A percentile compares a stretch with the other conserved stretches of the same genome.
phyloP scores from a whole-genome alignment of 2,329 filamentous ascomycete species.

The Lachnellula cervina region DNA sequence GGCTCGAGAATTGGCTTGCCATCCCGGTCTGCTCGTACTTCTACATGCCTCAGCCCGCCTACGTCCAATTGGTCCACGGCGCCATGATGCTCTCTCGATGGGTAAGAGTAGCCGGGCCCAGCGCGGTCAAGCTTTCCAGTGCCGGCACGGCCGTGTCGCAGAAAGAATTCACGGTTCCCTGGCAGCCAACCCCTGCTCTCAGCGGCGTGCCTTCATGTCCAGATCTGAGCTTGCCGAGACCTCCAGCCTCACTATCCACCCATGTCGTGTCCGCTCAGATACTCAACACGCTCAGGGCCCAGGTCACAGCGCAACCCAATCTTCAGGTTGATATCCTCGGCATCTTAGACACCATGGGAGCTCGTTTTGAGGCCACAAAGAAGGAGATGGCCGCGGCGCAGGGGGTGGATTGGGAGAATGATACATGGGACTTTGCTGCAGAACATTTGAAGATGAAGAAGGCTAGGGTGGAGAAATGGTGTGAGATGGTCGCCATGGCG shows the following conservation, averaged over 20 bases:
- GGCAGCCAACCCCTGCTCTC: neutral
- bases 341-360: conserved; percentile 39
- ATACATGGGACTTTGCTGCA: conserved; percentile 45
- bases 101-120: conserved; percentile 37
- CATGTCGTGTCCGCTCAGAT: conserved; percentile 1
- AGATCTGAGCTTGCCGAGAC: neutral
- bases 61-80: conserved; percentile 45
- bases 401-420: conserved; percentile 34
- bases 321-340: conserved; percentile 42
- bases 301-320: conserved; percentile 34
- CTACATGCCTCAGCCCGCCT: conserved; percentile 42
- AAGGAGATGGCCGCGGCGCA: conserved; percentile 32
- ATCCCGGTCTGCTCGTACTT: conserved; percentile 41
- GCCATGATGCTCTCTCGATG: conserved; percentile 47
- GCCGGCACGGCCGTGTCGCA: conserved; percentile 1
- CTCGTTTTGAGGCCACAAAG: conserved; percentile 41
- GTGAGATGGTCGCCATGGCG: conserved; percentile 38
- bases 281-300: conserved; percentile 6
- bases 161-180: neutral
- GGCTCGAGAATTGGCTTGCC: conserved; percentile 45
- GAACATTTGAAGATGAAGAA: conserved; percentile 44
- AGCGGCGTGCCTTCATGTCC: conserved; percentile 1
- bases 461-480: conserved; percentile 43
- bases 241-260: conserved; percentile 1
- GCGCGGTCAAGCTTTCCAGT: neutral